Percentiles rank a stretch among this genome's conserved stretches.
Evolutionary conservation across 1,139 yeast species (phyloP).

Genomic region (Candida sp.): DNA sequence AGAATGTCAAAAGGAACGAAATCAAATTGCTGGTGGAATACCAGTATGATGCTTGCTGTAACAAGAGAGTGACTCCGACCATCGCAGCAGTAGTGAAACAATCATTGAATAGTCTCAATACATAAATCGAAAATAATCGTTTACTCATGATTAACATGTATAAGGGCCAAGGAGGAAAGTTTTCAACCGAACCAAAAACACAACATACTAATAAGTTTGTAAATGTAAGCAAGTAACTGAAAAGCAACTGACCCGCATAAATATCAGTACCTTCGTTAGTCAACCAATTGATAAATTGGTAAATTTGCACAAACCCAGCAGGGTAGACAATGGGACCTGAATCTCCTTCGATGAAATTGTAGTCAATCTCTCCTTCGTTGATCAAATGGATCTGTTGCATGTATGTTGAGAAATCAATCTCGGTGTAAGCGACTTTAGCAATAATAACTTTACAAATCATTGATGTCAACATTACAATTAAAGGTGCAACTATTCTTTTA

Average conservation of each 20-base stretch:
- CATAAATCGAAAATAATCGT: slow-evolving; percentile 80
- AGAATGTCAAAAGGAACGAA: slow-evolving; percentile 29
- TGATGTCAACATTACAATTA: slow-evolving; percentile 47
- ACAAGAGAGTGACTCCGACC: slow-evolving; percentile 50
- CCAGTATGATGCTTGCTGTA: slow-evolving; percentile 49
- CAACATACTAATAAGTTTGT: slow-evolving; percentile 52
- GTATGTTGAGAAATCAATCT: slow-evolving; percentile 87
- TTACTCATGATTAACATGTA: slow-evolving; percentile 64
- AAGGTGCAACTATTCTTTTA: slow-evolving; percentile 43
- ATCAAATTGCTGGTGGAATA: slow-evolving; percentile 17
- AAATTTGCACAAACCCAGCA: slow-evolving; percentile 83
- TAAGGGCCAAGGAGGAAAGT: slow-evolving; percentile 61
- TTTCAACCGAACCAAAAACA: slow-evolving; percentile 43
- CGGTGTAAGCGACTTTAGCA: slow-evolving; percentile 66
- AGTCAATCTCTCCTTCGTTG: slow-evolving; percentile 64
- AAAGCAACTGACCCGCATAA: slow-evolving; percentile 57
- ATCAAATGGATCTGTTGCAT: slow-evolving; percentile 78
- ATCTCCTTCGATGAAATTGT: slow-evolving; percentile 69
- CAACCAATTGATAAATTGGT: slow-evolving; percentile 52
- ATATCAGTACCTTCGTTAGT: slow-evolving; percentile 60
- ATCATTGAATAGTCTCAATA: slow-evolving; percentile 83
- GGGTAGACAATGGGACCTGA: slow-evolving; percentile 96
- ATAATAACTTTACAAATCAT: slow-evolving; percentile 52
- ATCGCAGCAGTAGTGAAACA: slow-evolving; percentile 76
- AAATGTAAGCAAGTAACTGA: slow-evolving; percentile 60